Conservation (phyloP, 1,284 basidiomycete genomes). For the Marasmius oreades region DNA sequence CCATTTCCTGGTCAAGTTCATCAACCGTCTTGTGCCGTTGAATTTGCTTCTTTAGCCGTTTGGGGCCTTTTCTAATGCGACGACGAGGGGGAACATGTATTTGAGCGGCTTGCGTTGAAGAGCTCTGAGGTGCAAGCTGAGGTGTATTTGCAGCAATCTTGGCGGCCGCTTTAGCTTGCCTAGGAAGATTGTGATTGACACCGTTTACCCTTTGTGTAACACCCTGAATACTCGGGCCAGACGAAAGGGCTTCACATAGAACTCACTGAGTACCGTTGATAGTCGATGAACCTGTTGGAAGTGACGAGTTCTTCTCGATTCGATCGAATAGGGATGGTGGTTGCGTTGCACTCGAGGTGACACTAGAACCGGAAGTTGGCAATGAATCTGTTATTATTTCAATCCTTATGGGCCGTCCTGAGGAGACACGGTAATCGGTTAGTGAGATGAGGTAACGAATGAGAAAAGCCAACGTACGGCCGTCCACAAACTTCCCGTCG, state of each 20-base stretch:
- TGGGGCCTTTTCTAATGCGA: constrained; percentile 61
- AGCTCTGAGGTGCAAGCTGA: constrained; percentile 16
- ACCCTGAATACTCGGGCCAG: background rate
- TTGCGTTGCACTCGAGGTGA: constrained; percentile 13
- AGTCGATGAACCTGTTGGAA: background rate
- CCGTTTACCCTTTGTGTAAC: background rate
- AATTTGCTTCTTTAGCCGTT: constrained; percentile 53
- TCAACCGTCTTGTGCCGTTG: constrained; percentile 21
- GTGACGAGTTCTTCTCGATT: constrained; percentile 1
- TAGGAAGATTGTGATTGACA: constrained; percentile 12
- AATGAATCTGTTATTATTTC: constrained; percentile 55
- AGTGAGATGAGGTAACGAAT: constrained; percentile 1
- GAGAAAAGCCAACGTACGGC: constrained; percentile 48
- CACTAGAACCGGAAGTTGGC: constrained; percentile 10
- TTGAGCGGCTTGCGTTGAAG: constrained; percentile 13
- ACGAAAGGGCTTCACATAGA: background rate
- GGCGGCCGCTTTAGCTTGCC: constrained; percentile 17
- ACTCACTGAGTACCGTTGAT: background rate
- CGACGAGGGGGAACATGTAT: constrained; percentile 24
- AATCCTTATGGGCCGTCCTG: constrained; percentile 66
- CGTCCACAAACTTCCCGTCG: constrained; percentile 71
- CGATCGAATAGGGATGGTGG: constrained; percentile 22
- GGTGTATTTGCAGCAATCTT: constrained; percentile 19
- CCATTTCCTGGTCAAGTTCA: constrained; percentile 69
- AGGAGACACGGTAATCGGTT: background rate